phyloP scores from a whole-genome alignment of 1,284 basidiomycete genomes.

The Tausonia pullulans region DNA sequence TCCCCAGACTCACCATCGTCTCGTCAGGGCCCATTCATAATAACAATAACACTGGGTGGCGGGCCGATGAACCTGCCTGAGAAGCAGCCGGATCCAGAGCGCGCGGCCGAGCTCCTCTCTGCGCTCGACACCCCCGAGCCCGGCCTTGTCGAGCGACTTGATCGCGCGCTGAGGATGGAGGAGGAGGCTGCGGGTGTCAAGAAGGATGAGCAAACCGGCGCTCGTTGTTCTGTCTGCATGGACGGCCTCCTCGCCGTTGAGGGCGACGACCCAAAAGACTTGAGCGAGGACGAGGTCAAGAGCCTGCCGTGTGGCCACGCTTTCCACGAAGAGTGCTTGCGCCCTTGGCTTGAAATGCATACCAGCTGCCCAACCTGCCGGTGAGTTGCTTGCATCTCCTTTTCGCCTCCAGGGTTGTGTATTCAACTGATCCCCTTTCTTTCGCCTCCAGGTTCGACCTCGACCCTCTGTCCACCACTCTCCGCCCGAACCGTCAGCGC shows the following conservation, averaged over 20 bases:
- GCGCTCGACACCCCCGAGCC: conserved; percentile 3
- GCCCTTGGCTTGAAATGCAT: conserved; percentile 2
- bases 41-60: conserved; percentile 1
- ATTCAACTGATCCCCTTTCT: background rate
- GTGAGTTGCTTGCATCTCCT: background rate
- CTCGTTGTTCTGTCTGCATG: background rate
- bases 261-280: background rate
- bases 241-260: background rate
- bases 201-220: background rate
- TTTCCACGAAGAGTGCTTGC: background rate
- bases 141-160: conserved; percentile 1
- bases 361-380: conserved; percentile 5
- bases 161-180: conserved; percentile 2
- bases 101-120: background rate
- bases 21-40: background rate
- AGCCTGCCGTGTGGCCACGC: conserved; percentile 1
- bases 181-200: conserved; percentile 1
- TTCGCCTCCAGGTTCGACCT: background rate
- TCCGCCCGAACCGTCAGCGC: background rate
- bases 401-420: too few species aligned
- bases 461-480: conserved; percentile 9
- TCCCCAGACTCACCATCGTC: background rate
- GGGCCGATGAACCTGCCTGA: background rate
- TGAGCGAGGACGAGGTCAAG: background rate
- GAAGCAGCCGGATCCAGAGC: background rate